Conservation (phyloP, 495 filamentous ascomycete species). For the Aspergillus bridgeri region DNA sequence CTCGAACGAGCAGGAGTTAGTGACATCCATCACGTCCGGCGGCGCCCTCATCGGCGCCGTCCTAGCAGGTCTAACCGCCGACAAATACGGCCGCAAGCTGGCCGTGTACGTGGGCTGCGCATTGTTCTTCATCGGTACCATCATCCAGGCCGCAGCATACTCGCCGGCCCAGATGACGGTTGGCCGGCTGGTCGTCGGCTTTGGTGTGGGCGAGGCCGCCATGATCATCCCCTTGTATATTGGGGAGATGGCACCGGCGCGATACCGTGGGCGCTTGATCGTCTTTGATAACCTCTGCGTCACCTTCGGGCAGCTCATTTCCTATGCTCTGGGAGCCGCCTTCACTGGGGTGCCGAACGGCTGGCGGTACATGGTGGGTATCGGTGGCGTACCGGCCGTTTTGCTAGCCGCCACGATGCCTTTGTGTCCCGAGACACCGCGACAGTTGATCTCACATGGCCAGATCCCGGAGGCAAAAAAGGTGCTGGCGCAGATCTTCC, state of each 20-base stretch:
- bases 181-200: constrained; percentile 47
- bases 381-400: constrained; percentile 46
- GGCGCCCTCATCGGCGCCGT: constrained; percentile 51
- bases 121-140: constrained; percentile 45
- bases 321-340: constrained; percentile 49
- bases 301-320: constrained; percentile 49
- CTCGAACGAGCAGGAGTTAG: constrained; percentile 42
- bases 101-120: constrained; percentile 46
- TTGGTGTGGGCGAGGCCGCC: constrained; percentile 50
- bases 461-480: constrained; percentile 32
- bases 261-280: constrained; percentile 50
- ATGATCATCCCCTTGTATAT: constrained; percentile 46
- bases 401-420: constrained; percentile 38
- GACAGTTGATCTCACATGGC: constrained; percentile 44
- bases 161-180: constrained; percentile 47
- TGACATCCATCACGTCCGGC: constrained; percentile 46
- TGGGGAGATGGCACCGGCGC: constrained; percentile 46
- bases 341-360: constrained; percentile 43
- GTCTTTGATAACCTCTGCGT: constrained; percentile 53
- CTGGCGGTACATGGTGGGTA: constrained; percentile 49
- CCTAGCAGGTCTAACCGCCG: constrained; percentile 45
- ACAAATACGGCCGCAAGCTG: constrained; percentile 47
- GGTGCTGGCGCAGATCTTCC: constrained; percentile 38
- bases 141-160: constrained; percentile 42
- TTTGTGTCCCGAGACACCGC: constrained; percentile 50